Evolutionary conservation across 2,329 filamentous ascomycete genomes (phyloP).

Genomic region (Exophiala alcalophila): DNA sequence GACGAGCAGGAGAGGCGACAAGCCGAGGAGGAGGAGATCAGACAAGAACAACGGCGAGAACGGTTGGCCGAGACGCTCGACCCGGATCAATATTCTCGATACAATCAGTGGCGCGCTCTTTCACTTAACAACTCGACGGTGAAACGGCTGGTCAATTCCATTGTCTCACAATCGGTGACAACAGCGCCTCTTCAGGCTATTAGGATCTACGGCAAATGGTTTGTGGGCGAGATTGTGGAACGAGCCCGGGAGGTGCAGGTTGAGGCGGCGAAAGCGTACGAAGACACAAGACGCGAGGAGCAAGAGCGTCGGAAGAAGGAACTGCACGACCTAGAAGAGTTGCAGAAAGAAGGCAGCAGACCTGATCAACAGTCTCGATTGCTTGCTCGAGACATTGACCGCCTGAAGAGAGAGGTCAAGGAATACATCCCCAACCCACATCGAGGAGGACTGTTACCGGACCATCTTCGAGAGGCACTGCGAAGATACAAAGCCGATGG

Average conservation of each 20-base stretch:
- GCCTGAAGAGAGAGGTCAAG: constrained; percentile 35
- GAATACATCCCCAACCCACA: constrained; percentile 41
- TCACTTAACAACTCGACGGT: constrained; percentile 49
- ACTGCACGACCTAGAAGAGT: constrained; percentile 43
- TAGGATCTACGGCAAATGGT: constrained; percentile 64
- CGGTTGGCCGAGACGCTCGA: constrained; percentile 25
- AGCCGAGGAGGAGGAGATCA: constrained; percentile 26
- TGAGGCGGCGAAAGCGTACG: constrained; percentile 49
- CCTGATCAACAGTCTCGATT: constrained; percentile 25
- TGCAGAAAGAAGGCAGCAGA: constrained; percentile 34
- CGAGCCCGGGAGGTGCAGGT: constrained; percentile 61
- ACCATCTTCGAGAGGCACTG: constrained; percentile 50
- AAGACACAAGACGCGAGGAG: constrained; percentile 52
- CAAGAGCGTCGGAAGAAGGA: constrained; percentile 57
- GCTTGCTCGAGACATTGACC: constrained; percentile 27
- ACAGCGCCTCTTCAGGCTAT: constrained; percentile 63
- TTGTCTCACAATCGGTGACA: constrained; percentile 64
- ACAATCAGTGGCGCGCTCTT: constrained; percentile 24
- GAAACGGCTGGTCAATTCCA: constrained; percentile 62
- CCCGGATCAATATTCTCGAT: constrained; percentile 24
- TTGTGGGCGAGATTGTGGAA: constrained; percentile 64
- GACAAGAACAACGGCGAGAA: constrained; percentile 24
- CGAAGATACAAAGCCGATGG: constrained; percentile 49
- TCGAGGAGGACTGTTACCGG: constrained; percentile 47
- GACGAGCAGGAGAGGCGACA: constrained; percentile 26